Evolutionary conservation across 176 grass and related monocot genomes (phyloP).

Genomic region (Avena eriantha): DNA sequence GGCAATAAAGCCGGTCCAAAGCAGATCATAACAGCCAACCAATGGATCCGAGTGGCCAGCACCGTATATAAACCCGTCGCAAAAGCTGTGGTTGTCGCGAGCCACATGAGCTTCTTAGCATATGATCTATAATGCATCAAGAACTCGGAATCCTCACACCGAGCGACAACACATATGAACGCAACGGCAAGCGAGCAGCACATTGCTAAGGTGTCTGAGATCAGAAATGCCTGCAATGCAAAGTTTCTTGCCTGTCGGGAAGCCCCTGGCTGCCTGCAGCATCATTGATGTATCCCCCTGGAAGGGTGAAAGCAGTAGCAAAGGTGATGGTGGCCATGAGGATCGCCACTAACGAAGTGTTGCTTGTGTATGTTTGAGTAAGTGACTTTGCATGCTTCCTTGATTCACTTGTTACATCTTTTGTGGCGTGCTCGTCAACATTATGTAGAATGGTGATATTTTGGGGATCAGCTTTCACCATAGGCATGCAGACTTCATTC

Average conservation of each 20-base stretch:
- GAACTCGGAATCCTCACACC: too few relatives aligned
- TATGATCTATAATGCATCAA: too few relatives aligned
- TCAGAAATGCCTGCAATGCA: constrained; percentile 23
- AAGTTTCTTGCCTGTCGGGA: neutral
- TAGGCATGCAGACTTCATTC: constrained; percentile 19
- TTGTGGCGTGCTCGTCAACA: neutral
- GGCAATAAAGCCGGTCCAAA: neutral
- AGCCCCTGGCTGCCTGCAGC: constrained; percentile 1
- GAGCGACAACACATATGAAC: neutral
- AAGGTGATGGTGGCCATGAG: constrained; percentile 23
- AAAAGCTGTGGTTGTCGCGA: too few relatives aligned
- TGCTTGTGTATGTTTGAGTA: constrained; percentile 24
- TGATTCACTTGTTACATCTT: neutral
- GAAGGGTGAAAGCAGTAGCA: constrained; percentile 2
- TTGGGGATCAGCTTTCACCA: neutral
- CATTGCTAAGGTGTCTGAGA: constrained; percentile 31
- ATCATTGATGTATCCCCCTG: neutral
- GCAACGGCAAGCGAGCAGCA: neutral
- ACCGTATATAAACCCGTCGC: too few relatives aligned
- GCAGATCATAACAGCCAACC: too few relatives aligned
- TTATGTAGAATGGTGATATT: neutral
- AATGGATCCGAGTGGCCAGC: too few relatives aligned
- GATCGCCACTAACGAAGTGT: neutral
- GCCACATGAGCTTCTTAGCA: too few relatives aligned
- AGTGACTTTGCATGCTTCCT: constrained; percentile 1